Conservation (phyloP, 495 filamentous ascomycete genomes). For the Elaphomyces granulatus region DNA sequence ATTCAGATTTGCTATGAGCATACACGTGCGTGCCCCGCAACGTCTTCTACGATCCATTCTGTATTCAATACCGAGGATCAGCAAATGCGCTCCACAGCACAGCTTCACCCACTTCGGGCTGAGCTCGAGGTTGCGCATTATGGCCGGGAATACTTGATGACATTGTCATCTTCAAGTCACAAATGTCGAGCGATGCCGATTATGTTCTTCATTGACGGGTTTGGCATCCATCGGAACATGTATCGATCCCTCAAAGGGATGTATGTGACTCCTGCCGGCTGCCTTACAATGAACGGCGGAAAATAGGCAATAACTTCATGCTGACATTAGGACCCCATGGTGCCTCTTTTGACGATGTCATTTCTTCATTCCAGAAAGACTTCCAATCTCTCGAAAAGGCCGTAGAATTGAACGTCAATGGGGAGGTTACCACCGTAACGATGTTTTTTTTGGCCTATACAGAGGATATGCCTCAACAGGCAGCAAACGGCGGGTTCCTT, state of each 20-base stretch:
- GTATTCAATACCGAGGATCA: no score
- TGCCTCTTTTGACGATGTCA: background rate
- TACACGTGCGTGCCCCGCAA: no score
- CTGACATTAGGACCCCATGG: background rate
- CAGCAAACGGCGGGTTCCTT: background rate
- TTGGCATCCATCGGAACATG: background rate
- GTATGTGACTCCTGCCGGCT: background rate
- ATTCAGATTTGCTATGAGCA: no score
- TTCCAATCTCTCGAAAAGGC: background rate
- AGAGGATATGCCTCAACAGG: background rate
- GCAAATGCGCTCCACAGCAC: background rate
- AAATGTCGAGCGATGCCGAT: background rate
- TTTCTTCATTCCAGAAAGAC: background rate
- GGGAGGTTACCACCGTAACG: background rate
- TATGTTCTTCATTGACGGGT: background rate
- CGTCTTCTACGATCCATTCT: no score
- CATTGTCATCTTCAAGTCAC: background rate
- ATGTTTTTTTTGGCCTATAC: background rate
- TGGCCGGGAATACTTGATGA: background rate
- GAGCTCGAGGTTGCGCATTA: background rate
- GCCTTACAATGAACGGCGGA: background rate
- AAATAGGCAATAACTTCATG: background rate
- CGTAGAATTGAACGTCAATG: background rate
- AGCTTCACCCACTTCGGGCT: background rate
- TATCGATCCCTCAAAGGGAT: background rate